Conservation (phyloP, 306 rosid genomes). For the Trifolium pratense region DNA sequence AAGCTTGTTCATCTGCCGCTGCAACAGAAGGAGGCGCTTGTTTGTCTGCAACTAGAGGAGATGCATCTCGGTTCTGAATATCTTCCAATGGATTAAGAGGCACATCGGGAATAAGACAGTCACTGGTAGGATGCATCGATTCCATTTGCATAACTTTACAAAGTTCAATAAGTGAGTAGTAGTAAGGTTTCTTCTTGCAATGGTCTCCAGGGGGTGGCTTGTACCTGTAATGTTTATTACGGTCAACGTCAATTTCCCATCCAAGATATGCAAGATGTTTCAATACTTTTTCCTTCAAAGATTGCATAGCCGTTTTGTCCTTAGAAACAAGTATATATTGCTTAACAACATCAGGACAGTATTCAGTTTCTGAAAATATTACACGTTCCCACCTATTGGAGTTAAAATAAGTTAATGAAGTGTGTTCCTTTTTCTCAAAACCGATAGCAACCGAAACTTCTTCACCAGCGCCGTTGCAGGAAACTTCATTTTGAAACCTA, state of each 20-base stretch:
- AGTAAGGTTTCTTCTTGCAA: slow-evolving; percentile 37
- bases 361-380: slow-evolving; percentile 44
- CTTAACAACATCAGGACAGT: slow-evolving; percentile 56
- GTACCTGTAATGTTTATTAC: slow-evolving; percentile 27
- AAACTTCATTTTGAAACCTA: slow-evolving; percentile 39
- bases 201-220: slow-evolving; percentile 40
- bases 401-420: not conserved
- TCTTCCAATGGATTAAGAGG: slow-evolving; percentile 36
- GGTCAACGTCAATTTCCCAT: slow-evolving; percentile 57
- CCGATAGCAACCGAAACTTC: slow-evolving; percentile 23
- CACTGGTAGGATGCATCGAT: slow-evolving; percentile 25
- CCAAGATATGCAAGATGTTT: slow-evolving; percentile 71
- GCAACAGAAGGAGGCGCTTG: slow-evolving; percentile 28
- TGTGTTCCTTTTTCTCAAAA: slow-evolving; percentile 6
- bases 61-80: slow-evolving; percentile 34
- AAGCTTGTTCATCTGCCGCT: slow-evolving; percentile 37
- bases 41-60: slow-evolving; percentile 23
- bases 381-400: slow-evolving; percentile 45
- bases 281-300: slow-evolving; percentile 26
- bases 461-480: slow-evolving; percentile 28
- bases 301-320: not conserved
- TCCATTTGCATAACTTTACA: slow-evolving; percentile 48
- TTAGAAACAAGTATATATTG: slow-evolving; percentile 33
- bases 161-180: slow-evolving; percentile 50
- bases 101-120: slow-evolving; percentile 22